Evolutionary conservation across 257 asterid genomes (phyloP).

Genomic region (Primulina huaijiensis): DNA sequence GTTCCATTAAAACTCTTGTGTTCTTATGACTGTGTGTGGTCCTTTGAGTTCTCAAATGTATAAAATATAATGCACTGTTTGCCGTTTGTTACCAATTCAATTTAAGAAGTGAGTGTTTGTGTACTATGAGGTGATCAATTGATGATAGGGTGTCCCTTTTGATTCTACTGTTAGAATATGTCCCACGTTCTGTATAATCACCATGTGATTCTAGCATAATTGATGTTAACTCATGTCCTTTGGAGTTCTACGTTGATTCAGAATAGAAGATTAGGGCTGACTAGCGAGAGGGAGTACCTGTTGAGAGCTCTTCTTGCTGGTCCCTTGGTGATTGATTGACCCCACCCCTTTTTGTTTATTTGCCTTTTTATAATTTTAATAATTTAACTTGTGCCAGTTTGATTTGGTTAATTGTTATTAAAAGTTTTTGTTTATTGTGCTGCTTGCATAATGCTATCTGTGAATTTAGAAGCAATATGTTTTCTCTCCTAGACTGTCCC

Average conservation of each 20-base stretch:
- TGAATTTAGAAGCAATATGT: neutral
- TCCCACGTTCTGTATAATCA: neutral
- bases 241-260: neutral
- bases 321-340: neutral
- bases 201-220: neutral
- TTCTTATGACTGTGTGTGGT: no score
- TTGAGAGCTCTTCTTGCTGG: neutral
- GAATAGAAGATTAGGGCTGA: neutral
- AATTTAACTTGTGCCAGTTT: neutral
- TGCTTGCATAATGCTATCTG: neutral
- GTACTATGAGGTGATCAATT: neutral
- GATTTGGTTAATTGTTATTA: neutral
- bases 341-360: neutral
- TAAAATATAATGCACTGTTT: neutral
- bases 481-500: neutral
- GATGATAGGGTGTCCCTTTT: neutral
- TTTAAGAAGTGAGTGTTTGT: no score
- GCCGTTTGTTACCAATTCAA: neutral
- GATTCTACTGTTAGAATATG: neutral
- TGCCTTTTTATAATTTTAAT: no score
- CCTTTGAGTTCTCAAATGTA: no score
- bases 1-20: neutral
- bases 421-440: neutral
- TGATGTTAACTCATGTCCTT: neutral
- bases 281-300: neutral